Evolutionary conservation across 2,329 filamentous ascomycete species (phyloP).

Genomic region (Setomelanomma holmii): DNA sequence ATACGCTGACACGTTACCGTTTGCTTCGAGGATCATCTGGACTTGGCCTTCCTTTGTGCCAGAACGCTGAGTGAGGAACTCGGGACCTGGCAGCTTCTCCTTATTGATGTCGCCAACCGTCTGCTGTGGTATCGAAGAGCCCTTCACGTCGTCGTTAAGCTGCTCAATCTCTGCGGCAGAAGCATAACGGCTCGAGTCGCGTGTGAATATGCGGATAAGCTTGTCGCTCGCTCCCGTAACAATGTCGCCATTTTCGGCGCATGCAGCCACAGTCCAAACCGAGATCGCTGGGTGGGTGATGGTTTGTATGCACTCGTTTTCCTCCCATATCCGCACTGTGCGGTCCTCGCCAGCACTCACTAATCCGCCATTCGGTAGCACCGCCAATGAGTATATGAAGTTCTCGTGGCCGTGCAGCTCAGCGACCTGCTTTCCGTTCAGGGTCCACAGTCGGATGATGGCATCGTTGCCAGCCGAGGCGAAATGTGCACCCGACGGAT

Average conservation of each 20-base stretch:
- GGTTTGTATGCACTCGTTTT: constrained; percentile 84
- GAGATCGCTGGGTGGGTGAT: constrained; percentile 97
- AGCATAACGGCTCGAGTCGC: constrained; percentile 73
- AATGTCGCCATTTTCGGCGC: constrained; percentile 83
- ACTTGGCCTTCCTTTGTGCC: constrained; percentile 98
- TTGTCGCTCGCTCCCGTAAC: constrained; percentile 93
- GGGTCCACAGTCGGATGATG: constrained; percentile 83
- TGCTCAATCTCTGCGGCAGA: constrained; percentile 70
- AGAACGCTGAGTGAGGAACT: constrained; percentile 80
- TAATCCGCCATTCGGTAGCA: constrained; percentile 82
- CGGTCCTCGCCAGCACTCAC: constrained; percentile 93
- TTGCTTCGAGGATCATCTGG: constrained; percentile 83
- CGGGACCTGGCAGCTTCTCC: constrained; percentile 86
- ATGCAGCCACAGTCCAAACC: constrained; percentile 91
- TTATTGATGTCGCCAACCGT: constrained; percentile 82
- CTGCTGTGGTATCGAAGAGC: constrained; percentile 86
- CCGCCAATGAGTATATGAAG: constrained; percentile 88
- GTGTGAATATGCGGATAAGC: constrained; percentile 82
- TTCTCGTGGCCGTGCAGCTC: constrained; percentile 89
- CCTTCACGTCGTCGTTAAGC: constrained; percentile 83
- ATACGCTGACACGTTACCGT: constrained; percentile 85
- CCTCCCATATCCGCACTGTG: constrained; percentile 89
- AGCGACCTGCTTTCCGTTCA: constrained; percentile 77
- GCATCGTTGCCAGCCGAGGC: constrained; percentile 95
- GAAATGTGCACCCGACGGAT: constrained; percentile 87